A percentile compares a stretch with the other conserved stretches of the same genome.
Conservation (phyloP, 495 filamentous ascomycete species). For the Neurospora sublineolata region DNA sequence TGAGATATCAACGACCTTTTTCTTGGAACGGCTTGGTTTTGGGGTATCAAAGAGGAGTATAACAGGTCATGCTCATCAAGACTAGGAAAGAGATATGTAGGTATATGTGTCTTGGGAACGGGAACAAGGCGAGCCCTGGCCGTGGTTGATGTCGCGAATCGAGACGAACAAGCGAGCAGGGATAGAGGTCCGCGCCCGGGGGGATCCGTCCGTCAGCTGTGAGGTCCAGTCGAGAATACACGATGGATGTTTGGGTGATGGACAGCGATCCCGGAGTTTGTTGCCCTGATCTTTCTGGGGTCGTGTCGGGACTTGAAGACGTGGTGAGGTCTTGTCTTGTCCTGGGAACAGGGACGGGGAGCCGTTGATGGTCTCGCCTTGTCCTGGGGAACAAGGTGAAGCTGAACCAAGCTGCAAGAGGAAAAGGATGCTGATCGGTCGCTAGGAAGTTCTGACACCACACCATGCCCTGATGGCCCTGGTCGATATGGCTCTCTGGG, state of each 20-base stretch:
- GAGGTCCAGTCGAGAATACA: not conserved
- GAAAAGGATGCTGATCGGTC: not conserved
- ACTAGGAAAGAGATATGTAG: not conserved
- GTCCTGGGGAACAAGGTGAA: not conserved
- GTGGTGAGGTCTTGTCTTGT: not conserved
- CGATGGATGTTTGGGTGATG: not conserved
- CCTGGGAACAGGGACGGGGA: not conserved
- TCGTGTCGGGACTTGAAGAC: not conserved
- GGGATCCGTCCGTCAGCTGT: not conserved
- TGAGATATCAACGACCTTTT: not conserved
- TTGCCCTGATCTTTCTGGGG: not conserved
- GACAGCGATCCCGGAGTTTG: not conserved
- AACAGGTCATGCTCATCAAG: not conserved
- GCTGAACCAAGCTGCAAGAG: not conserved
- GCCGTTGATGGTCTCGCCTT: not conserved
- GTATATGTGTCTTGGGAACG: not conserved
- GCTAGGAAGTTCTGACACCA: not conserved
- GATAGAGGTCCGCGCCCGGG: not conserved
- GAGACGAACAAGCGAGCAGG: not conserved
- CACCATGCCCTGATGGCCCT: not conserved
- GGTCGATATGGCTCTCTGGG: not conserved
- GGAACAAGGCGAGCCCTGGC: not conserved
- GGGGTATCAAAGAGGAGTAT: not conserved
- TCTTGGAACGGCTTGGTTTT: not conserved
- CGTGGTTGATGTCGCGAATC: not conserved